Evolutionary conservation across 164 flowering plant genomes (phyloP).

Genomic region (Chimonanthus salicifolius): DNA sequence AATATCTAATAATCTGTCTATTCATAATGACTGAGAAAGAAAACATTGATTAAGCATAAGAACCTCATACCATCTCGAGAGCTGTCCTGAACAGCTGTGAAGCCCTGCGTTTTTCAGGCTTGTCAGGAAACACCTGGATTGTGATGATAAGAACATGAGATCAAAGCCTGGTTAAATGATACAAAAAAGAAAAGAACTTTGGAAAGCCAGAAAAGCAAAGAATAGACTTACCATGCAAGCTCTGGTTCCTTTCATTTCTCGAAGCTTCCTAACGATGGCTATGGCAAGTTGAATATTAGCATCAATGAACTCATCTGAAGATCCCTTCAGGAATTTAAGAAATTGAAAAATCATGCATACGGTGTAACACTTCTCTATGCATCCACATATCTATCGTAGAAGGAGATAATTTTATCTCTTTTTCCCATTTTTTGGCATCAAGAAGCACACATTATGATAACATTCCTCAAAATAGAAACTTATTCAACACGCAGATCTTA

Average conservation of each 20-base stretch:
- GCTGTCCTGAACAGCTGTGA: constrained; percentile 70
- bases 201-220: not conserved
- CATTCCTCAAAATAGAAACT: not conserved
- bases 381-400: not conserved
- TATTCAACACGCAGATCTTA: no score
- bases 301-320: constrained; percentile 95
- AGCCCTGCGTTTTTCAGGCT: constrained; percentile 88
- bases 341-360: constrained; percentile 30
- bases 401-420: not conserved
- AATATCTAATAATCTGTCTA: constrained; percentile 1
- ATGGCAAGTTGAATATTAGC: constrained; percentile 91
- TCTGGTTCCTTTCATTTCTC: constrained; percentile 54
- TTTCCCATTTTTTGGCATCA: not conserved
- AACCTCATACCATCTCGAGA: constrained; percentile 58
- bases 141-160: not conserved
- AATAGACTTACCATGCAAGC: constrained; percentile 67
- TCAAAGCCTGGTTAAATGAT: constrained; percentile 4
- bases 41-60: not conserved
- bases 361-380: not conserved
- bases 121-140: constrained; percentile 87
- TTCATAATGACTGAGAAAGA: not conserved
- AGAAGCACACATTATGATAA: not conserved
- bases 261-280: constrained; percentile 67
- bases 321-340: constrained; percentile 69
- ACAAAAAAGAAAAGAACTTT: not conserved